These are phyloP conservation scores for Penicillium waksmanii DNA, from an alignment of 495 filamentous ascomycete species.

Conservation along the genomic window DNA sequence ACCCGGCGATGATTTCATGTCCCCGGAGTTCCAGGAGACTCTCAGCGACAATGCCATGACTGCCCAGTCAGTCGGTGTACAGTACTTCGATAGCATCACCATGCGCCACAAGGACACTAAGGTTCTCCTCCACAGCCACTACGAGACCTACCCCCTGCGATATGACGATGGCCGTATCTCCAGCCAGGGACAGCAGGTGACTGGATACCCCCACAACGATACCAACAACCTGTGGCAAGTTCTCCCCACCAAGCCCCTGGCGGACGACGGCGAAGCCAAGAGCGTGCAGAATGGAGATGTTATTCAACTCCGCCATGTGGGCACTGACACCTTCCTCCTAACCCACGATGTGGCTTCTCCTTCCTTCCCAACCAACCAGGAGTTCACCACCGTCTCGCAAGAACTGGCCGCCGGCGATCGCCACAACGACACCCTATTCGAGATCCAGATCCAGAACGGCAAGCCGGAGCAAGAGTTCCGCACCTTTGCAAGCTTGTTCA, in stretches of 20 bases:
- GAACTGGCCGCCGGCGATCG: slow-evolving; percentile 78
- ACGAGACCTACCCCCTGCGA: slow-evolving; percentile 84
- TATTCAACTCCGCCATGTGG: slow-evolving; percentile 83
- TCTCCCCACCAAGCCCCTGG: slow-evolving; percentile 62
- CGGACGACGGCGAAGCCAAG: slow-evolving; percentile 55
- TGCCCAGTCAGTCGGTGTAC: slow-evolving; percentile 77
- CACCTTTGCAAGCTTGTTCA: slow-evolving; percentile 88
- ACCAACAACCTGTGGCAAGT: slow-evolving; percentile 99
- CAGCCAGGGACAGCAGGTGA: slow-evolving; percentile 97
- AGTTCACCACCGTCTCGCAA: slow-evolving; percentile 83
- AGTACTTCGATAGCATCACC: slow-evolving; percentile 89
- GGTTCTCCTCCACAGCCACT: slow-evolving; percentile 91
- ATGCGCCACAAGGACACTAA: slow-evolving; percentile 97
- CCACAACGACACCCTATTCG: slow-evolving; percentile 89
- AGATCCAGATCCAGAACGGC: slow-evolving; percentile 85
- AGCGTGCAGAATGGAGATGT: slow-evolving; percentile 84
- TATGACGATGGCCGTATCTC: slow-evolving; percentile 98
- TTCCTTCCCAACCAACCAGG: slow-evolving; percentile 95
- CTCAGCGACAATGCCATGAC: slow-evolving; percentile 92
- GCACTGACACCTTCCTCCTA: slow-evolving; percentile 84
- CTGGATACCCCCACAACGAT: slow-evolving; percentile 96
- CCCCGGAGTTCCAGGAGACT: slow-evolving; percentile 95
- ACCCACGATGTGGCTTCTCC: slow-evolving; percentile 99
- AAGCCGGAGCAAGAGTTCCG: slow-evolving; percentile 85
- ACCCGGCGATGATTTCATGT: slow-evolving; percentile 98